phyloP scores from a whole-genome alignment of 192 early-diverging fungal species.

The Coemansia sp. region DNA sequence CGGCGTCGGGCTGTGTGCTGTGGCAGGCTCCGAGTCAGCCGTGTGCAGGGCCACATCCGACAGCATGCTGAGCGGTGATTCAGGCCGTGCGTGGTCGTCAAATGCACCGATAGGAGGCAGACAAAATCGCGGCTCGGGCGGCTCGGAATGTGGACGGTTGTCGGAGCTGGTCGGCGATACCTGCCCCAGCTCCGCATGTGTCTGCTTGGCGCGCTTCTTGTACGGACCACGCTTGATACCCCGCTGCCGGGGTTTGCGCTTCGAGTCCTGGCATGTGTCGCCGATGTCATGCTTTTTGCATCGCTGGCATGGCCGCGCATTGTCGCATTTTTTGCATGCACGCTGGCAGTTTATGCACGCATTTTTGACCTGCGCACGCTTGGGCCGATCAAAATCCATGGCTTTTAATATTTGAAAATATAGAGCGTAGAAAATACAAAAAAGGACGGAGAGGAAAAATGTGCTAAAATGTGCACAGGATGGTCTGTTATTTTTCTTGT shows the following conservation, averaged over 20 bases:
- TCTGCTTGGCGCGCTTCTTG: slow-evolving; percentile 52
- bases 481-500: too few relatives aligned
- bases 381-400: slow-evolving; percentile 24
- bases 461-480: too few relatives aligned
- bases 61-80: slow-evolving; percentile 22
- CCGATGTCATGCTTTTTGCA: slow-evolving; percentile 74
- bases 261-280: slow-evolving; percentile 72
- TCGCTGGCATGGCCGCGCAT: slow-evolving; percentile 77
- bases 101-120: neutral
- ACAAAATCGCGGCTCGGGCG: neutral
- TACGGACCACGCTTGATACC: slow-evolving; percentile 86
- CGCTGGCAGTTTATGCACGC: slow-evolving; percentile 88
- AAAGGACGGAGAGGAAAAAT: too few relatives aligned
- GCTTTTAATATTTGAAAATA: neutral
- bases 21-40: slow-evolving; percentile 1
- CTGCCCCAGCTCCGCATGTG: neutral
- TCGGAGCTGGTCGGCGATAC: neutral
- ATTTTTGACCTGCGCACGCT: slow-evolving; percentile 85
- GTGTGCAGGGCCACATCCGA: slow-evolving; percentile 15
- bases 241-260: slow-evolving; percentile 77
- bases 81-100: neutral
- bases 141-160: neutral
- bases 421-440: too few relatives aligned
- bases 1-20: neutral
- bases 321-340: slow-evolving; percentile 91